A percentile compares a stretch with the other conserved stretches of the same genome.
Evolutionary conservation across 495 filamentous ascomycete species (phyloP).

Genomic region (Aspergillus mulundensis): DNA sequence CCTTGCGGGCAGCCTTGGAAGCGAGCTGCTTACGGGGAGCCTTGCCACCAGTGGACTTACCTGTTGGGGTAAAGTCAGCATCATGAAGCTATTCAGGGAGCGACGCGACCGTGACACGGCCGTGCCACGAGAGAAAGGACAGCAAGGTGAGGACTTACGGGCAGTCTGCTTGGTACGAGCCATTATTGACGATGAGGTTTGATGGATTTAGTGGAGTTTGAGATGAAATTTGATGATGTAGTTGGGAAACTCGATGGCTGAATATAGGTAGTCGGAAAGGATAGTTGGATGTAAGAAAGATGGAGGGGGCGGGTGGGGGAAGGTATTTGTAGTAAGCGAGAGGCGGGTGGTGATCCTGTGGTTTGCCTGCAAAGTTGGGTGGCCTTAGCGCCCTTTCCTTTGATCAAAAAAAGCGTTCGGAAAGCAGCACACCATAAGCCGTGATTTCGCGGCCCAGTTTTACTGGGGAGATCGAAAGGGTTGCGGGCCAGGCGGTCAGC

Average conservation of each 20-base stretch:
- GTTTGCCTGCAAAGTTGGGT: slow-evolving; percentile 21
- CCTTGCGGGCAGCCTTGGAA: slow-evolving; percentile 78
- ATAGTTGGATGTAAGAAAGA: slow-evolving; percentile 46
- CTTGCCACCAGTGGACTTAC: slow-evolving; percentile 99
- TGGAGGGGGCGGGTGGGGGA: slow-evolving; percentile 47
- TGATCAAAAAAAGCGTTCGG: slow-evolving; percentile 34
- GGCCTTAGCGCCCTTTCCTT: slow-evolving; percentile 24
- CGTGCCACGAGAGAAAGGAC: slow-evolving; percentile 15
- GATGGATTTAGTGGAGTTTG: slow-evolving; percentile 44
- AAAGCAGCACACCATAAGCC: slow-evolving; percentile 37
- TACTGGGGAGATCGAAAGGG: slow-evolving; percentile 29
- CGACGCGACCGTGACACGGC: slow-evolving; percentile 28
- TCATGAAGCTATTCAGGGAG: slow-evolving; percentile 26
- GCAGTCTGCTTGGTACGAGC: slow-evolving; percentile 99
- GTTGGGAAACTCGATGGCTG: slow-evolving; percentile 38
- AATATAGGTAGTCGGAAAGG: slow-evolving; percentile 22
- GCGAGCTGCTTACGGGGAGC: slow-evolving; percentile 97
- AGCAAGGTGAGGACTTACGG: slow-evolving; percentile 59
- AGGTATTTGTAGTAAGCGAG: slow-evolving; percentile 46
- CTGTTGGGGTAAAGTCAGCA: slow-evolving; percentile 41
- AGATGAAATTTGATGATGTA: slow-evolving; percentile 45
- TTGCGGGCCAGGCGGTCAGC: slow-evolving; percentile 13
- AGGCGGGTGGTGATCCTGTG: slow-evolving; percentile 41
- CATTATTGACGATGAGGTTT: slow-evolving; percentile 61
- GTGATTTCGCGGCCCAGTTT: slow-evolving; percentile 31